phyloP scores from a whole-genome alignment of 1,139 yeast species.

The Taphrina wiesneri region DNA sequence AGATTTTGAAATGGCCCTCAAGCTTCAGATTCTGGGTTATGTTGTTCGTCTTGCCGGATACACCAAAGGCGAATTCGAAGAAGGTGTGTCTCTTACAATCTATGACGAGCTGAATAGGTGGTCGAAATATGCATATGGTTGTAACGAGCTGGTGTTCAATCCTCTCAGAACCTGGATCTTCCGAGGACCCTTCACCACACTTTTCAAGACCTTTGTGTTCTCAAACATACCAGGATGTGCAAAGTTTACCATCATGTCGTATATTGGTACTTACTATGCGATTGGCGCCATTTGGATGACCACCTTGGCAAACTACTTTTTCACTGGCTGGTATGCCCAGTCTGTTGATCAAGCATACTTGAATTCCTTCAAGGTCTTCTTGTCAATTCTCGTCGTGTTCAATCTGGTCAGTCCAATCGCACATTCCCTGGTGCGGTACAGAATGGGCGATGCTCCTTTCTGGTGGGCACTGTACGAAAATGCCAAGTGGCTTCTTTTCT shows the following conservation, averaged over 20 bases:
- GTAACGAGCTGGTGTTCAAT: slow-evolving; percentile 37
- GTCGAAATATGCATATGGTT: slow-evolving; percentile 39
- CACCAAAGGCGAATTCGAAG: slow-evolving; percentile 37
- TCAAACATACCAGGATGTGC: slow-evolving; percentile 37
- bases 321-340: slow-evolving; percentile 38
- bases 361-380: slow-evolving; percentile 35
- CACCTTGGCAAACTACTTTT: slow-evolving; percentile 36
- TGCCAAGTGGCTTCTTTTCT: slow-evolving; percentile 23
- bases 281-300: slow-evolving; percentile 35
- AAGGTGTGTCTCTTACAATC: slow-evolving; percentile 39
- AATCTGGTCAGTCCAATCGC: slow-evolving; percentile 37
- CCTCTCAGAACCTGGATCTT: slow-evolving; percentile 36
- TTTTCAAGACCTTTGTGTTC: slow-evolving; percentile 36
- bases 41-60: slow-evolving; percentile 36
- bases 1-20: slow-evolving; percentile 38
- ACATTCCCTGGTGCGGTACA: slow-evolving; percentile 36
- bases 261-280: slow-evolving; percentile 39
- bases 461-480: slow-evolving; percentile 17
- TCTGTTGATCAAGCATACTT: slow-evolving; percentile 37
- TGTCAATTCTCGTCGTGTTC: slow-evolving; percentile 37
- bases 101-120: slow-evolving; percentile 39
- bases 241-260: slow-evolving; percentile 38
- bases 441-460: slow-evolving; percentile 34
- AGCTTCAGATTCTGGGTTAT: slow-evolving; percentile 38
- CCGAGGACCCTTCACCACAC: slow-evolving; percentile 36